phyloP scores from a whole-genome alignment of 257 asterid species.

The Primulina huaijiensis region DNA sequence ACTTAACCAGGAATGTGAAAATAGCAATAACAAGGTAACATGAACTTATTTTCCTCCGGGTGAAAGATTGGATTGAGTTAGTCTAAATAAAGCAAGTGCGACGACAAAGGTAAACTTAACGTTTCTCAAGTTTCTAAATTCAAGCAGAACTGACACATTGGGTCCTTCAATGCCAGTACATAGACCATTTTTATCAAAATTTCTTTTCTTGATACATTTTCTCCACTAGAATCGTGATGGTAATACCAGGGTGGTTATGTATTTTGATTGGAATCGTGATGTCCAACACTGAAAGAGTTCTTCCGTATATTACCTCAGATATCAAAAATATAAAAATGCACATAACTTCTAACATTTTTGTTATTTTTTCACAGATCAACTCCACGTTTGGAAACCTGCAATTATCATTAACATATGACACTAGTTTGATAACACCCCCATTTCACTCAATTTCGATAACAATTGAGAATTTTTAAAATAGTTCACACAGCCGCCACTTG shows the following conservation, averaged over 20 bases:
- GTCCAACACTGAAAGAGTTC: background rate
- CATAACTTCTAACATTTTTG: background rate
- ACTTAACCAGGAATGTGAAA: background rate
- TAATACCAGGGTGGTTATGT: background rate
- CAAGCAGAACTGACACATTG: background rate
- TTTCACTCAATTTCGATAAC: no score
- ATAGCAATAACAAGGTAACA: conserved; percentile 11
- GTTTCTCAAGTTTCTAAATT: background rate
- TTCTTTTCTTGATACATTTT: background rate
- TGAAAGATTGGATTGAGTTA: conserved; percentile 7
- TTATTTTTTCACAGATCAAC: background rate
- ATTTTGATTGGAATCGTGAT: no score
- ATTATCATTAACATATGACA: background rate
- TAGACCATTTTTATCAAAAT: background rate
- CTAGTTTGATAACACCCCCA: background rate
- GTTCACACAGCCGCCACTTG: background rate
- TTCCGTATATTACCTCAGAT: background rate
- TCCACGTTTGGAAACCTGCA: background rate
- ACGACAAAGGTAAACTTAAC: background rate
- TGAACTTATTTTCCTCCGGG: background rate
- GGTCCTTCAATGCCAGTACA: background rate
- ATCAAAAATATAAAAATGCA: background rate
- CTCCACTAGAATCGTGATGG: background rate
- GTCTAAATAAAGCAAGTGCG: background rate
- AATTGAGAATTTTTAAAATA: no score